These are phyloP conservation scores for Ceratocystis colombiana DNA, from an alignment of 2,329 filamentous ascomycete genomes.

Conservation along the genomic window DNA sequence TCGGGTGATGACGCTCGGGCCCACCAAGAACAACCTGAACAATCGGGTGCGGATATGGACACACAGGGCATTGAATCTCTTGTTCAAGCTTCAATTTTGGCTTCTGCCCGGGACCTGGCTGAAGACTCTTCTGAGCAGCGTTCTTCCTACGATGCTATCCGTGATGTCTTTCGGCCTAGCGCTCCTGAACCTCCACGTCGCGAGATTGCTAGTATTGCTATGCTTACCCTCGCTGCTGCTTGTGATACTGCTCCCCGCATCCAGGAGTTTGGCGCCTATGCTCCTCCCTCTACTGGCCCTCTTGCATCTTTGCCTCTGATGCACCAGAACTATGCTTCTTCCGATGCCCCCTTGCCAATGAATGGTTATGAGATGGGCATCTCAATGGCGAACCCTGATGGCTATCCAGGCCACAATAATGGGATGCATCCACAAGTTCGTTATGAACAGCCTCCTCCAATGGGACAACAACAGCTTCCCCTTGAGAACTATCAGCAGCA, in stretches of 20 bases:
- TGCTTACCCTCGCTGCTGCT: constrained; percentile 19
- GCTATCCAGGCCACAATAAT: constrained; percentile 11
- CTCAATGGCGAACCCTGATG: constrained; percentile 1
- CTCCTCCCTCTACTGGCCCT: not conserved
- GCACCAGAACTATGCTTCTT: constrained; percentile 13
- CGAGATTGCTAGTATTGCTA: constrained; percentile 20
- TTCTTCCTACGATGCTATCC: constrained; percentile 31
- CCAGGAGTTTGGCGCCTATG: not conserved
- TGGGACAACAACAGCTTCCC: not conserved
- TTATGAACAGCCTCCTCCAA: constrained; percentile 15
- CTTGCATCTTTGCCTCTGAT: not conserved
- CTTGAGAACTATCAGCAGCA: constrained; percentile 21
- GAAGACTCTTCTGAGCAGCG: constrained; percentile 22
- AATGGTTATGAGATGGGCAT: constrained; percentile 12
- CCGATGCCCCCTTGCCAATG: constrained; percentile 9
- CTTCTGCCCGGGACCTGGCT: constrained; percentile 20
- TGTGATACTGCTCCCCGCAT: constrained; percentile 13
- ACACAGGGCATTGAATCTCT: constrained; percentile 17
- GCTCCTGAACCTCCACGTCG: constrained; percentile 31
- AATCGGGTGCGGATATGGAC: not conserved
- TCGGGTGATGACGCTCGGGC: constrained; percentile 4
- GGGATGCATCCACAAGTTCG: constrained; percentile 1
- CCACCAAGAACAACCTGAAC: constrained; percentile 14
- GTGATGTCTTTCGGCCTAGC: constrained; percentile 34
- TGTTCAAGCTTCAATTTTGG: constrained; percentile 18